A percentile compares a stretch with the other conserved stretches of the same genome.
Conservation (phyloP, 2,329 filamentous ascomycete genomes). For the Trichoderma atroviride region DNA sequence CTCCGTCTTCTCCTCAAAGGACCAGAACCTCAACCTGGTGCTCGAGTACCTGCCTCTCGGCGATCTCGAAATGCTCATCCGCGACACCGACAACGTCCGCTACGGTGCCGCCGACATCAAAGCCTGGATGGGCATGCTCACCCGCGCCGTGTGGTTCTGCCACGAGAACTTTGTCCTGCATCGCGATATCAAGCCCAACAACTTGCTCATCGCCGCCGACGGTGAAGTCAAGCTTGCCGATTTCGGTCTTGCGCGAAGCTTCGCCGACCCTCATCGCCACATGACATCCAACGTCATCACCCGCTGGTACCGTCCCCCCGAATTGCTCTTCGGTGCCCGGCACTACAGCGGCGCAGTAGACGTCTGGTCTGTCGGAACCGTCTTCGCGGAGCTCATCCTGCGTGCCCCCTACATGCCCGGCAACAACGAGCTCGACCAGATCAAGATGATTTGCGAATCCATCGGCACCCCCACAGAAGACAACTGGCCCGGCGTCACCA, state of each 20-base stretch:
- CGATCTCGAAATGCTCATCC: slow-evolving; percentile 92
- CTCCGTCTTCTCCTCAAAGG: slow-evolving; percentile 92
- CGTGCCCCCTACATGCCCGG: slow-evolving; percentile 82
- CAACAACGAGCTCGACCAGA: slow-evolving; percentile 82
- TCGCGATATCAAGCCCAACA: slow-evolving; percentile 99
- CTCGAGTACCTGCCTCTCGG: slow-evolving; percentile 93
- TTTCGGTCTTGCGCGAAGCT: slow-evolving; percentile 90
- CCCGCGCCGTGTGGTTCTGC: slow-evolving; percentile 91
- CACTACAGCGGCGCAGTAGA: slow-evolving; percentile 92
- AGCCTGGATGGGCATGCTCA: slow-evolving; percentile 98
- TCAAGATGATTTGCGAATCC: slow-evolving; percentile 79
- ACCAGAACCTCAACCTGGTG: slow-evolving; percentile 94
- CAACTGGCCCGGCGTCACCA: slow-evolving; percentile 90
- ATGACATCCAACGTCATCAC: slow-evolving; percentile 98
- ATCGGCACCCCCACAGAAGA: slow-evolving; percentile 92
- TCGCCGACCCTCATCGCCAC: slow-evolving; percentile 81
- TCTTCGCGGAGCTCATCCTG: slow-evolving; percentile 88
- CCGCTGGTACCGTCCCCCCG: slow-evolving; percentile 92
- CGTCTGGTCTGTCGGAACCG: slow-evolving; percentile 89
- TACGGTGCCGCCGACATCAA: slow-evolving; percentile 93
- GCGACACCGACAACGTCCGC: slow-evolving; percentile 74
- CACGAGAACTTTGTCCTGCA: slow-evolving; percentile 93
- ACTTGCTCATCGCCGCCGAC: slow-evolving; percentile 89
- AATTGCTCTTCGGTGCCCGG: slow-evolving; percentile 86
- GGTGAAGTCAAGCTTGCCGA: slow-evolving; percentile 95